phyloP scores from a whole-genome alignment of 345 rosid species.

The Brassica cretica region DNA sequence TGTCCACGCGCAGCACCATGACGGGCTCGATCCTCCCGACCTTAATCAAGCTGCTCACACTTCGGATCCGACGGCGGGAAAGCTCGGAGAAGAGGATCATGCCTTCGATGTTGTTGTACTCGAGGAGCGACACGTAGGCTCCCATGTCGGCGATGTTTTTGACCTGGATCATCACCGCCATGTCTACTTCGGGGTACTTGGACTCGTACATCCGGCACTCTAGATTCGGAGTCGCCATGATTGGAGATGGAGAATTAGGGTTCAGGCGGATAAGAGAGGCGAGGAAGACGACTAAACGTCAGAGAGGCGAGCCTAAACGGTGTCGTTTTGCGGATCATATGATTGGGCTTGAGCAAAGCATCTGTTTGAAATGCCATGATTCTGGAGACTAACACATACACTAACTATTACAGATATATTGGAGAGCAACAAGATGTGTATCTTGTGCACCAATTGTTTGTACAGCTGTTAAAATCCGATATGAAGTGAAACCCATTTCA shows the following conservation, averaged over 20 bases:
- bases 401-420: too few relatives aligned
- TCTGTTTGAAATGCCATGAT: conserved; percentile 88
- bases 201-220: conserved; percentile 98
- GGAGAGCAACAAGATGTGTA: too few relatives aligned
- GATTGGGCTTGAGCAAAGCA: conserved; percentile 48
- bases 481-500: too few relatives aligned
- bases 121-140: conserved; percentile 89
- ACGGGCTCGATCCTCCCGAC: conserved; percentile 98
- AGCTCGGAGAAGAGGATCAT: conserved; percentile 99
- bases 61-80: conserved; percentile 96
- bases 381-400: conserved; percentile 47
- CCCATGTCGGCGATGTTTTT: conserved; percentile 98
- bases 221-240: conserved; percentile 71
- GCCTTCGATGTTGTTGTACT: conserved; percentile 97
- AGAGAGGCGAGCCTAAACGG: not conserved
- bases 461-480: too few relatives aligned
- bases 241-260: conserved; percentile 34
- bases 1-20: conserved; percentile 96
- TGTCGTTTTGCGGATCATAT: not conserved
- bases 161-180: conserved; percentile 99
- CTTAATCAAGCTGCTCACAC: conserved; percentile 90
- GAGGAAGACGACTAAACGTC: conserved; percentile 14
- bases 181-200: conserved; percentile 88
- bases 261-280: conserved; percentile 23
- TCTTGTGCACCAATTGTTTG: too few relatives aligned